phyloP scores from a whole-genome alignment of 495 filamentous ascomycete genomes.

The Hyaloscypha hepaticicola region DNA sequence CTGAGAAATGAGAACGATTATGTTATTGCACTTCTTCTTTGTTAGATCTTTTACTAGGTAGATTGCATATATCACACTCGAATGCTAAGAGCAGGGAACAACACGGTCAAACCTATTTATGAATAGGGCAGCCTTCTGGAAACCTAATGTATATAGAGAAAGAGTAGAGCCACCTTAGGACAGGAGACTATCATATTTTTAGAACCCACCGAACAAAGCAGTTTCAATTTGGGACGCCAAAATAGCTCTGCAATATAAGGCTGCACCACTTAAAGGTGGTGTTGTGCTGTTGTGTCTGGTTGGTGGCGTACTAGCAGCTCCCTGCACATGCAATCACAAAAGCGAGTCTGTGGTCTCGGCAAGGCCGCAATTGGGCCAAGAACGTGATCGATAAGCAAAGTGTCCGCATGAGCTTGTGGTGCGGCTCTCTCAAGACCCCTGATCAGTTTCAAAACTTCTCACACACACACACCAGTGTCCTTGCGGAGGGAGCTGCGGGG shows the following conservation, averaged over 20 bases:
- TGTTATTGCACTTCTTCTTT: too few relatives aligned
- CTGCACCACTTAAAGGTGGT: constrained; percentile 1
- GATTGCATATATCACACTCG: too few relatives aligned
- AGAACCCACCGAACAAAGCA: background rate
- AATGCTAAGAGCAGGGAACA: too few relatives aligned
- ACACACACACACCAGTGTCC: background rate
- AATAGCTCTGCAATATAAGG: background rate
- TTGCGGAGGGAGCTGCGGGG: constrained; percentile 2
- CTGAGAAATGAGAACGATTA: too few relatives aligned
- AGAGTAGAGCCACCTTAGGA: too few relatives aligned
- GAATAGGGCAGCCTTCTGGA: too few relatives aligned
- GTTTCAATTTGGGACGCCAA: background rate
- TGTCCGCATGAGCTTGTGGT: background rate
- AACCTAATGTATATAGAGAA: too few relatives aligned
- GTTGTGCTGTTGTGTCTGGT: constrained; percentile 5
- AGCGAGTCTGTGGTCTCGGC: background rate
- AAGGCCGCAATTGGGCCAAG: background rate
- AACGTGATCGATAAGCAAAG: constrained; percentile 5
- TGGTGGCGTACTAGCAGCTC: constrained; percentile 6
- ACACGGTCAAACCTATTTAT: too few relatives aligned
- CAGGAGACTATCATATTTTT: background rate
- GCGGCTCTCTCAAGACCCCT: background rate
- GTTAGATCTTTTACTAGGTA: too few relatives aligned
- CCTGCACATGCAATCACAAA: constrained; percentile 14
- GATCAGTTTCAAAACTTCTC: background rate